Conservation (phyloP, 306 rosid genomes). For the Cucurbita pepo region DNA sequence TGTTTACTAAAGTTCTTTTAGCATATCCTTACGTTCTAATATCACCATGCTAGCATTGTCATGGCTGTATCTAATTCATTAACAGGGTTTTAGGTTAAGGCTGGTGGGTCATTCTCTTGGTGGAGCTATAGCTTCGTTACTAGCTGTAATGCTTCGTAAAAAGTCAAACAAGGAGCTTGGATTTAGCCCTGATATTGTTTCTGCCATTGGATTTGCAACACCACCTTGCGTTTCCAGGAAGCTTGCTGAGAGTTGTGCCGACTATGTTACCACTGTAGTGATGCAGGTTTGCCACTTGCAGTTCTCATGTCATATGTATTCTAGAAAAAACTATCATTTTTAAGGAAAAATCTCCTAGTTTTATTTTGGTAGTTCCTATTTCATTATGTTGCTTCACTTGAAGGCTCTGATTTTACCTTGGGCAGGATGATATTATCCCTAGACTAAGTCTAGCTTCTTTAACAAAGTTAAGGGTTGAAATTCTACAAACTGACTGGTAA, state of each 20-base stretch:
- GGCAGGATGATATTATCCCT: constrained; percentile 84
- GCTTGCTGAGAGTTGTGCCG: constrained; percentile 79
- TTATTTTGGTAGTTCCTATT: not conserved
- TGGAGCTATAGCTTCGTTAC: constrained; percentile 79
- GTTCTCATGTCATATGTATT: constrained; percentile 11
- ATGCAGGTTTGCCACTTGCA: constrained; percentile 61
- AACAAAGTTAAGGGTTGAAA: constrained; percentile 75
- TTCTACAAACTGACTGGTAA: constrained; percentile 94
- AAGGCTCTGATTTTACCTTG: constrained; percentile 9
- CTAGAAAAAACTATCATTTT: not conserved
- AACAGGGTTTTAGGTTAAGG: constrained; percentile 92
- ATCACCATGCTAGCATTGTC: constrained; percentile 2
- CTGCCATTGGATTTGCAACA: constrained; percentile 71
- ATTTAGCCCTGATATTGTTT: constrained; percentile 71
- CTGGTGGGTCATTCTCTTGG: constrained; percentile 97
- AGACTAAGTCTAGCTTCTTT: constrained; percentile 67
- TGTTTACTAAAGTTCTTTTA: not conserved
- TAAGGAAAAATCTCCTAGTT: not conserved
- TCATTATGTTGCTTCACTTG: constrained; percentile 11
- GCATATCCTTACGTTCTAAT: constrained; percentile 7
- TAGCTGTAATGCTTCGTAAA: constrained; percentile 73
- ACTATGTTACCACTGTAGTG: constrained; percentile 65
- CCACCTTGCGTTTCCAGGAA: constrained; percentile 84
- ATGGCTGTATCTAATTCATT: constrained; percentile 29
- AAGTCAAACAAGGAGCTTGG: constrained; percentile 76